Base-by-base conservation (phyloP, 208 protist genomes). In the Leishmania tropica region DNA sequence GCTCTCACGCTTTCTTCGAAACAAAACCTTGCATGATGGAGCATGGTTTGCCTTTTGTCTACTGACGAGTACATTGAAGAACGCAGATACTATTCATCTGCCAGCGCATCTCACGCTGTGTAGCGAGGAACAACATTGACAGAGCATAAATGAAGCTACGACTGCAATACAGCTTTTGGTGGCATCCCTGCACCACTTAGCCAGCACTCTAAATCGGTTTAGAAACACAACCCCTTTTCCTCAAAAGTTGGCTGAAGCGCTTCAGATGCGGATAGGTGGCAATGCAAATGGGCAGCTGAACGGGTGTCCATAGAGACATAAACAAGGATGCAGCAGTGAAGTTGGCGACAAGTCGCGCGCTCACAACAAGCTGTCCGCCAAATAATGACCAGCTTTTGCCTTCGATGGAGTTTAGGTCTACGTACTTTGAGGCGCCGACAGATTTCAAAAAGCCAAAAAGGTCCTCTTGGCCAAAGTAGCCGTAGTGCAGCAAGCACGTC, bases 251-350 rank as follows among this genome's bases (percentile, higher is more conserved):
- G 2, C 54, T 73, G 7, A 54, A 45, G 21, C 74, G 81, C 24
- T 80, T 54, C 11, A 90, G 40, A 62, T 65, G 83, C 24, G 88
- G 88, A 64, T 90, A 94, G 10, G 82, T 88, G 21, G 87, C 88
- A 64, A 92, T 70, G 58, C 81, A 85, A 24, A 94, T 17, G 3
- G 90, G 90, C 13, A 94, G 19, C 76, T 94, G 84, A 28, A 94
- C 19, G 1, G 90, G 90, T 21, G 90, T 92, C 64, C 58, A 86
- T 3, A 92, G 58, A 5, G 86, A 81, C 90, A 94, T 91, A 40
- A 94, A 89, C 10, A 91, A 21, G 1, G 90, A 94, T 1, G 90
- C 88, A 24, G 87, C 83, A n/a, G 83, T 87, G 53, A 92, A 94
- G 75, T 94, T 90, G 2, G 88, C 87, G 0, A 94, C 58, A 3